These are phyloP conservation scores for Alternaria solani DNA, from an alignment of 2,329 filamentous ascomycete species.

Conservation along the genomic window DNA sequence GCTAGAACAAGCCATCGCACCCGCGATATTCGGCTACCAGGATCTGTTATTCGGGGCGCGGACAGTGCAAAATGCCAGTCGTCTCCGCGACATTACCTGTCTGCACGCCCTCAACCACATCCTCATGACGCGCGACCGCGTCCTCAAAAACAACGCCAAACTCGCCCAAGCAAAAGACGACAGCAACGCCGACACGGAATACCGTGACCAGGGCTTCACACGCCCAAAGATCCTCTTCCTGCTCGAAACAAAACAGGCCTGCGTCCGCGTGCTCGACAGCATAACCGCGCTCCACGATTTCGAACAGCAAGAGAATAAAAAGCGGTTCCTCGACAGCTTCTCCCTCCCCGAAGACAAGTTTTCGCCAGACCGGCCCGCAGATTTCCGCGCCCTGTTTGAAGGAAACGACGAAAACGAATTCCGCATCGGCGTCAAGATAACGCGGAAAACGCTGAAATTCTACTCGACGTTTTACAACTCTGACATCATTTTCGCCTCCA, in stretches of 20 bases:
- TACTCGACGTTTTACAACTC: conserved; percentile 96
- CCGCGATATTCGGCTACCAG: conserved; percentile 80
- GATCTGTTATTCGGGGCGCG: conserved; percentile 81
- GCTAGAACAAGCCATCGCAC: conserved; percentile 71
- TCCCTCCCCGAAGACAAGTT: conserved; percentile 73
- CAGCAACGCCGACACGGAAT: conserved; percentile 67
- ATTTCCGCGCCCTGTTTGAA: conserved; percentile 88
- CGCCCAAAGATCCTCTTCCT: conserved; percentile 92
- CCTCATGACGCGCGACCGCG: conserved; percentile 88
- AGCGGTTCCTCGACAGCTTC: conserved; percentile 88
- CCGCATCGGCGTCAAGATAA: conserved; percentile 94
- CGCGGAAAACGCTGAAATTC: conserved; percentile 92
- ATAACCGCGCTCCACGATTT: conserved; percentile 79
- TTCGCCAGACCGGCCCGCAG: conserved; percentile 77
- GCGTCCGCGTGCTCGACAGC: conserved; percentile 77
- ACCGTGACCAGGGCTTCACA: conserved; percentile 94
- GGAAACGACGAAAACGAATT: conserved; percentile 99
- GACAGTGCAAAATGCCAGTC: conserved; percentile 71
- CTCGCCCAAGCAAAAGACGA: conserved; percentile 71
- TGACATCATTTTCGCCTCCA: conserved; percentile 91
- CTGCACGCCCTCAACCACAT: conserved; percentile 92
- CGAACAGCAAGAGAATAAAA: conserved; percentile 94
- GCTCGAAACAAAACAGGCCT: conserved; percentile 86
- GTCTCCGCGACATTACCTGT: conserved; percentile 75
- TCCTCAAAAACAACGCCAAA: conserved; percentile 90